These are phyloP conservation scores for Ganoderma meredithae DNA, from an alignment of 1,284 basidiomycete genomes.

Conservation along the genomic window DNA sequence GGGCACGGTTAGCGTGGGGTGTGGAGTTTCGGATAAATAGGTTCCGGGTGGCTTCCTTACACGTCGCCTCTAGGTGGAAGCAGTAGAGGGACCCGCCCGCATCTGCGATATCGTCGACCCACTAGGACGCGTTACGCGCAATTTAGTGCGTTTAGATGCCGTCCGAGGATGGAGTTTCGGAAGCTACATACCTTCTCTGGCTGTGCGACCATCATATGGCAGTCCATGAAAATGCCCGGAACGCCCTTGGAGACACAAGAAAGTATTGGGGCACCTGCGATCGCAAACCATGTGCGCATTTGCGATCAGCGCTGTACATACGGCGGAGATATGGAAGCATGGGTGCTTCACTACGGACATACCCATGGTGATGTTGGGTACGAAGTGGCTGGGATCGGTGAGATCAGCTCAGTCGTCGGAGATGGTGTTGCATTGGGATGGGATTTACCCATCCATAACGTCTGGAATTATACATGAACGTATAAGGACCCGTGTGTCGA, in stretches of 20 bases:
- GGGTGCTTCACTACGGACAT: constrained; percentile 32
- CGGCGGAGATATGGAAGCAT: neutral
- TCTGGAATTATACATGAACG: constrained; percentile 58
- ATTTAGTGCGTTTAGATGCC: no score
- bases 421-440: constrained; percentile 6
- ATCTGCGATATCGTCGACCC: constrained; percentile 95
- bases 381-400: constrained; percentile 80
- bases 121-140: constrained; percentile 56
- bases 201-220: constrained; percentile 99
- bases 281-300: neutral
- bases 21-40: neutral
- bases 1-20: neutral
- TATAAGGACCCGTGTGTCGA: neutral
- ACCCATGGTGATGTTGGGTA: constrained; percentile 99
- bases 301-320: constrained; percentile 27
- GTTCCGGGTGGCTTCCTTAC: constrained; percentile 56
- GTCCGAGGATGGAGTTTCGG: neutral
- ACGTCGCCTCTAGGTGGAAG: constrained; percentile 96
- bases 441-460: constrained; percentile 91
- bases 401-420: constrained; percentile 29
- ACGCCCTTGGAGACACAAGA: constrained; percentile 89
- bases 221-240: constrained; percentile 99
- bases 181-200: constrained; percentile 78
- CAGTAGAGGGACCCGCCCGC: constrained; percentile 96
- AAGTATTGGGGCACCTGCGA: constrained; percentile 87